These are phyloP conservation scores for Lipomyces anomalus DNA, from an alignment of 805 yeast genomes.

Conservation along the genomic window DNA sequence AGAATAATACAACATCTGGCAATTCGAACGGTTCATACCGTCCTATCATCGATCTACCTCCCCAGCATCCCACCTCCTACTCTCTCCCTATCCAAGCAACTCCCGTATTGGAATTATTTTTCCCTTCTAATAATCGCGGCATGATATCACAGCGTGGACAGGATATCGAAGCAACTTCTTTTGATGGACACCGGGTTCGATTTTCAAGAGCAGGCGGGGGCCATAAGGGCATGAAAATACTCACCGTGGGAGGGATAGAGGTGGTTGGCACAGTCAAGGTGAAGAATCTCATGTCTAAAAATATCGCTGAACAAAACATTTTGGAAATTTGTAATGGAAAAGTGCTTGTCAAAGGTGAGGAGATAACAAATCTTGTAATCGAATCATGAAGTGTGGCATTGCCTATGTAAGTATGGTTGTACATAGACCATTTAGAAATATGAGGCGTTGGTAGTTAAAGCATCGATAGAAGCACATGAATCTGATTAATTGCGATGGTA, in stretches of 20 bases:
- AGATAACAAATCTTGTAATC: conserved; percentile 15
- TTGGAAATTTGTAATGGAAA: conserved; percentile 15
- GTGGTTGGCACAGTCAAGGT: conserved; percentile 18
- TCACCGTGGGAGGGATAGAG: conserved; percentile 14
- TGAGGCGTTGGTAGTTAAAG: too few relatives aligned
- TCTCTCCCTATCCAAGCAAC: conserved; percentile 14
- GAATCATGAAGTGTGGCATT: conserved; percentile 3
- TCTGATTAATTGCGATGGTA: too few relatives aligned
- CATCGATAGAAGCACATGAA: too few relatives aligned
- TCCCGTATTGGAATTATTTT: conserved; percentile 12
- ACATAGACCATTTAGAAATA: too few relatives aligned
- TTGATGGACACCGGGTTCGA: conserved; percentile 23
- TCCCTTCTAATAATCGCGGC: conserved; percentile 15
- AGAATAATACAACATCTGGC: neutral
- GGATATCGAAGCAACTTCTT: conserved; percentile 15
- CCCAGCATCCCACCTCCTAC: conserved; percentile 16
- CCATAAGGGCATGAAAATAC: conserved; percentile 5
- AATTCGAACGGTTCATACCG: conserved; percentile 1
- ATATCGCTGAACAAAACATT: neutral
- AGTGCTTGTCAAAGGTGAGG: conserved; percentile 17
- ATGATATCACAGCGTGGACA: conserved; percentile 7
- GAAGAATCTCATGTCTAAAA: conserved; percentile 5
- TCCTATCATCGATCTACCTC: conserved; percentile 16
- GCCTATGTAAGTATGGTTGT: too few relatives aligned
- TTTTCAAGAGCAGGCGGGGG: conserved; percentile 5